Base-by-base conservation (phyloP, 495 filamentous ascomycete species). In the Clohesyomyces aquaticus region DNA sequence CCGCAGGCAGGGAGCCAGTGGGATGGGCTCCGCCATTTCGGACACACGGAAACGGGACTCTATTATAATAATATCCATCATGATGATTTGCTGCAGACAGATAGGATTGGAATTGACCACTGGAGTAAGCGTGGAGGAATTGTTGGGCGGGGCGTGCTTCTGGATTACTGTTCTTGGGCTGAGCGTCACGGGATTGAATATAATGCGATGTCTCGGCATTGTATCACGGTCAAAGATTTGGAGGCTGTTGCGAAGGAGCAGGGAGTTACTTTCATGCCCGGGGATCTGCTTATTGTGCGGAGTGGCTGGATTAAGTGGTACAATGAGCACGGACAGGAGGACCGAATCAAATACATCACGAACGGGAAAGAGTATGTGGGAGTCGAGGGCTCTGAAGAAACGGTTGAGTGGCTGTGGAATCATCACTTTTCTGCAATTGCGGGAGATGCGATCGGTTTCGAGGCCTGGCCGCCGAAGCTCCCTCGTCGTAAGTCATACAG, bases 111-210 rank as follows among this genome's bases (percentile, higher is more conserved):
- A 45, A 62, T 54, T 22, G 49, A 62, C 22, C 55, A 69, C 52
- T 70, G 58, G 38, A 32, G 22, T 25, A 35, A 27, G 27, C 61
- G 32, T 4, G 23, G 43, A 16, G 59, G 50, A 14, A 62, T 62
- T 12, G 59, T 55, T n/a, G 59, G 59, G 16, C 11, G 50, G n/a
- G 59, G 59, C 23, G 56, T 60, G 12, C 46, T 60, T 8, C 14
- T 60, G 18, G 56, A 60, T 51, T 60, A 35, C 46, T 42, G n/a
- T 23, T 42, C 25, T 10, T 78, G 82, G 50, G 77, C 77, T 10
- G 65, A 72, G 28, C 16, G 45, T n/a, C 16, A 53, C 10, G 45
- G 45, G 10, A 26, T 60, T 8, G 3, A 54, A 11, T 62, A 62
- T 26, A 29, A 45, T 10, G 22, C 54, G 23, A 18, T 49, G 23